Evolutionary conservation across 2,329 filamentous ascomycete species (phyloP), one percentile per base, ranked within the genome.

Genomic region (Cordyceps cateniannulata): DNA sequence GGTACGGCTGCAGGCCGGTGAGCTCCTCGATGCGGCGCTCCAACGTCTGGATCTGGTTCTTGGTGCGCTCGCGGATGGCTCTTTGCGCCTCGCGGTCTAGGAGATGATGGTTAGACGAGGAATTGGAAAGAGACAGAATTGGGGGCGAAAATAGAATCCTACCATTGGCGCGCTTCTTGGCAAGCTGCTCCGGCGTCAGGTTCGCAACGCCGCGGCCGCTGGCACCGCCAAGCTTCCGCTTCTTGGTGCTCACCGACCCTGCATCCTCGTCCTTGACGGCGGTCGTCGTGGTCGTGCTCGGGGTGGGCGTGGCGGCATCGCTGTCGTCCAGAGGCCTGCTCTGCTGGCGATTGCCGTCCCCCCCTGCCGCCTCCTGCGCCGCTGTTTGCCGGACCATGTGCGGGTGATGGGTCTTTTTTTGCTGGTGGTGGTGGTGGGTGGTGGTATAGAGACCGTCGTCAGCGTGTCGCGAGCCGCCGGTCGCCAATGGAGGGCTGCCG

Each of bases 61-160:
- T 91, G 29, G 90, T 95, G 60, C 91, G 85, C 76, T 93, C 89
- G 47, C 91, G 83, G 62, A 96, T 95, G 44, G 90, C 90, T 53
- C 91, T 84, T 72, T 96, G 91, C 32, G 91, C 91, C 73, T 96
- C 90, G 62, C 91, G 86, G 71, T 96, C 91, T 82, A 12, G 27
- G 14, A 49, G n/a, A 7, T 1, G 10, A n/a, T 20, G 29, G 20
- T 40, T 12, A 42, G 32, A 4, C 18, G 14, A 20, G 22, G 20
- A 20, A 5, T 22, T 25, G n/a, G 2, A 44, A 2, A 12, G 27
- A 3, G 1, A 27, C 12, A 12, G 24, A 56, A 7, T 3, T 14
- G 12, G 10, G 22, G 7, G 20, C 6, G 22, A 47, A 3, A 9
- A 14, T 14, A 25, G 10, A 47, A 47, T 3, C 76, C 68, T 71